Evolutionary conservation across 371 early-diverging fungal species (phyloP), one percentile per base, ranked within the genome.

Genomic region (Lichtheimia hyalospora): DNA sequence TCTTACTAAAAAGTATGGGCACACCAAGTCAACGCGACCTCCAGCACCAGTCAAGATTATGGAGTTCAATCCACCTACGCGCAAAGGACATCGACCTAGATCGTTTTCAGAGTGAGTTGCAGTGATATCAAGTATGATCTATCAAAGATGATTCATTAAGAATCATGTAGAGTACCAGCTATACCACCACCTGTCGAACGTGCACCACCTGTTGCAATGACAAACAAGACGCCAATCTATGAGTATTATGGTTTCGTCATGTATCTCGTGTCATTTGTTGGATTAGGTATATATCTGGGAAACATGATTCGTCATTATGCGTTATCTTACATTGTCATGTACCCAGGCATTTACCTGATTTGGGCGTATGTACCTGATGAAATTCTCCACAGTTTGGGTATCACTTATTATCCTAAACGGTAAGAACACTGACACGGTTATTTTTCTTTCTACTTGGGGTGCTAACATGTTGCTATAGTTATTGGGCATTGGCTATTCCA

Each of bases 221-320:
- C 79, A 0, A 84, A 84, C 50, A 88, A 88, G 52, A 91, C 88
- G 15, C 91, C 91, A 7, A 84, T 89, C 0, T 89, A 88, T 60
- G 93, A 93, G 57, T 92, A 91, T 69, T 89, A 91, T 67, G 94
- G 94, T 13, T 93, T 93, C 70, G 92, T 88, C 15, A 76, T 92
- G 60, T 93, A 93, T 60, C 77, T 93, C n/a, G 76, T 86, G 6
- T 91, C 94, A 2, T 86, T 89, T 69, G 85, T 91, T 8, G 81
- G 80, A 7, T 85, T 89, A 62, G 88, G 85, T 82, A 55, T 50
- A 16, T 49, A 21, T n/a, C 18, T 3, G n/a, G 21, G 23, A 12
- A 12, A 51, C 34, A 34, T 34, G 34, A 34, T 34, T 34, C 34
- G 34, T 34, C 34, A 34, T 34, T 34, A 34, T 34, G 34, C 34